Percentiles rank a stretch among this genome's conserved stretches.
Evolutionary conservation across 176 grass and related monocot genomes (phyloP).

Genomic region (Ananas comosus): DNA sequence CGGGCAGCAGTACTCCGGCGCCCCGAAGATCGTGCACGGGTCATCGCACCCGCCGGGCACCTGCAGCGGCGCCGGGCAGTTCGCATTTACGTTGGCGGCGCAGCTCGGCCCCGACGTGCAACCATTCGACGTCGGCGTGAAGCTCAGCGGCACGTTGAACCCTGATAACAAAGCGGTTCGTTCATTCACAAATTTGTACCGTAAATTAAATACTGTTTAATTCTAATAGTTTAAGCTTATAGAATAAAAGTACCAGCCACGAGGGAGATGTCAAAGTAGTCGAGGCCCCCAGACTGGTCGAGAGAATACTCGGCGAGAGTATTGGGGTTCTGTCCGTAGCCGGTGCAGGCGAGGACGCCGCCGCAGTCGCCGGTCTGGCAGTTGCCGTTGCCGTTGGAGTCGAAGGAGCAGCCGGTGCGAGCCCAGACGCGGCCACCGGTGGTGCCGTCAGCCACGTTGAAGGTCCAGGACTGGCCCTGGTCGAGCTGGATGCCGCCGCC

Average conservation of each 20-base stretch:
- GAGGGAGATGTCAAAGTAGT: constrained; percentile 47
- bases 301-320: constrained; percentile 48
- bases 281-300: constrained; percentile 1
- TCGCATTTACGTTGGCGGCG: constrained; percentile 10
- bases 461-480: constrained; percentile 24
- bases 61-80: constrained; percentile 29
- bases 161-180: background rate
- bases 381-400: constrained; percentile 24
- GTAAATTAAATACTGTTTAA: too few relatives aligned
- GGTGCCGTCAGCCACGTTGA: constrained; percentile 22
- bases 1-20: constrained; percentile 23
- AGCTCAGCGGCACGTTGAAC: background rate
- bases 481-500: constrained; percentile 34
- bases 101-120: background rate
- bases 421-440: constrained; percentile 34
- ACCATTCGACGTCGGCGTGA: background rate
- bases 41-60: constrained; percentile 31
- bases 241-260: too few relatives aligned
- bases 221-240: too few relatives aligned
- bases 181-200: too few relatives aligned
- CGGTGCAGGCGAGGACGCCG: constrained; percentile 26
- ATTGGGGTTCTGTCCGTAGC: constrained; percentile 24
- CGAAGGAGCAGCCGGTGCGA: constrained; percentile 42
- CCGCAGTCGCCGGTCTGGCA: constrained; percentile 47
- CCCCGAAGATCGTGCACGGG: constrained; percentile 35